Conservation (phyloP, 2,329 filamentous ascomycete species). For the Arthroderma sp. region DNA sequence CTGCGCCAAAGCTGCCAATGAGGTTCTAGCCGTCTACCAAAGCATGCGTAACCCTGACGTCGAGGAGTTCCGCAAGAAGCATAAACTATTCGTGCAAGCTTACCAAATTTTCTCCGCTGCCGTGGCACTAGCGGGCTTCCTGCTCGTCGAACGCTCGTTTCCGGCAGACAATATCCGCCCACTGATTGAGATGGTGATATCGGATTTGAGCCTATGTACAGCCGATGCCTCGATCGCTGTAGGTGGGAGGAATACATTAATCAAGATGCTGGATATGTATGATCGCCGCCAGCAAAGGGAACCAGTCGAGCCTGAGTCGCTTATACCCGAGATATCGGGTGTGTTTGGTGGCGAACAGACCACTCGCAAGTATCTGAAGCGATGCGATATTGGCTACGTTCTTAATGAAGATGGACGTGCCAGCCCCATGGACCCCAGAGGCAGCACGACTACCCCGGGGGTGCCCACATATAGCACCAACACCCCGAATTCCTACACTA, state of each 20-base stretch:
- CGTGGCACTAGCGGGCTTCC: constrained; percentile 19
- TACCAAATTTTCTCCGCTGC: constrained; percentile 22
- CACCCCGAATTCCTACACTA: background rate
- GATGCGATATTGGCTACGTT: constrained; percentile 15
- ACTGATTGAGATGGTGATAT: constrained; percentile 20
- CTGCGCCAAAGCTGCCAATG: constrained; percentile 19
- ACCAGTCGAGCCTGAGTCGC: constrained; percentile 15
- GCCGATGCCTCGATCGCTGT: constrained; percentile 14
- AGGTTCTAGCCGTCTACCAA: constrained; percentile 18
- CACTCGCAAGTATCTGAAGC: constrained; percentile 20
- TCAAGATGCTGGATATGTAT: constrained; percentile 20
- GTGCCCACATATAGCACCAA: background rate
- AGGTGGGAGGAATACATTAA: constrained; percentile 18
- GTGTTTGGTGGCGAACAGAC: constrained; percentile 21
- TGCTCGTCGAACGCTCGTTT: constrained; percentile 20
- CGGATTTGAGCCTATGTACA: constrained; percentile 17
- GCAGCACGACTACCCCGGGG: background rate
- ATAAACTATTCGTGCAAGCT: constrained; percentile 18
- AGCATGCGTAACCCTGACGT: constrained; percentile 16
- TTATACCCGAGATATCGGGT: constrained; percentile 18
- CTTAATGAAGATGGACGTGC: constrained; percentile 10
- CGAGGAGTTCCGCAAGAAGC: constrained; percentile 15
- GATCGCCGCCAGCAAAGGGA: constrained; percentile 15
- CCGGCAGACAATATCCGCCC: constrained; percentile 17
- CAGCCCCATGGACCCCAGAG: background rate